These are phyloP conservation scores for Cyberlindnera amylophila DNA, from an alignment of 805 yeast species.

Conservation along the genomic window DNA sequence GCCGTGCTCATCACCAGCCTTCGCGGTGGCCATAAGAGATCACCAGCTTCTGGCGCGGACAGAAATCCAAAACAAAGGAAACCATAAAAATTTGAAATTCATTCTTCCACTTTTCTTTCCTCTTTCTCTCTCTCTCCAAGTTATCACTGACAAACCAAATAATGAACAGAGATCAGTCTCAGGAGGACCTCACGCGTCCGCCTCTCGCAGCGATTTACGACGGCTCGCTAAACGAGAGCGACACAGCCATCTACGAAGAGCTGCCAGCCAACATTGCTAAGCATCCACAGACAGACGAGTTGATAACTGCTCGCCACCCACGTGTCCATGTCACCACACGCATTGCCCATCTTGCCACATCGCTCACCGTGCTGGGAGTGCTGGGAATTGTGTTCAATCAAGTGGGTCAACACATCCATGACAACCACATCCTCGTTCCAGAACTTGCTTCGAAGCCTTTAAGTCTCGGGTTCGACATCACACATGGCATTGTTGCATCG, in stretches of 20 bases:
- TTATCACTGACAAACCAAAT: no score
- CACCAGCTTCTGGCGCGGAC: no score
- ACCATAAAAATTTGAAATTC: no score
- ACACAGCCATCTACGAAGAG: slow-evolving; percentile 15
- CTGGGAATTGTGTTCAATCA: slow-evolving; percentile 54
- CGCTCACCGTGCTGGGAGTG: slow-evolving; percentile 30
- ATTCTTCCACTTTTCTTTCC: no score
- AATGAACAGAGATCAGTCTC: slow-evolving; percentile 4
- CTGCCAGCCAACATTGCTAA: slow-evolving; percentile 15
- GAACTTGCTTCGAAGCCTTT: slow-evolving; percentile 40
- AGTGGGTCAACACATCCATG: slow-evolving; percentile 49
- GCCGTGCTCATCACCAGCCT: no score
- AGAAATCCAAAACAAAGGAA: no score
- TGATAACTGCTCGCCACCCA: not conserved
- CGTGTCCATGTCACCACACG: not conserved
- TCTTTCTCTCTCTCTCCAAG: no score
- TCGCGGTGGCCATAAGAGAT: no score
- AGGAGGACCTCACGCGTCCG: slow-evolving; percentile 16
- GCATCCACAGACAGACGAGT: slow-evolving; percentile 2
- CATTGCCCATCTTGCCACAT: slow-evolving; percentile 3
- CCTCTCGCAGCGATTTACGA: slow-evolving; percentile 17
- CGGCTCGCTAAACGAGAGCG: slow-evolving; percentile 11
- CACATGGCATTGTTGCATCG: slow-evolving; percentile 5
- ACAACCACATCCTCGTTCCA: slow-evolving; percentile 42
- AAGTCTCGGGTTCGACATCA: slow-evolving; percentile 32